These are phyloP conservation scores for Boletus speciosus DNA, from an alignment of 768 basidiomycete species.

Conservation along the genomic window DNA sequence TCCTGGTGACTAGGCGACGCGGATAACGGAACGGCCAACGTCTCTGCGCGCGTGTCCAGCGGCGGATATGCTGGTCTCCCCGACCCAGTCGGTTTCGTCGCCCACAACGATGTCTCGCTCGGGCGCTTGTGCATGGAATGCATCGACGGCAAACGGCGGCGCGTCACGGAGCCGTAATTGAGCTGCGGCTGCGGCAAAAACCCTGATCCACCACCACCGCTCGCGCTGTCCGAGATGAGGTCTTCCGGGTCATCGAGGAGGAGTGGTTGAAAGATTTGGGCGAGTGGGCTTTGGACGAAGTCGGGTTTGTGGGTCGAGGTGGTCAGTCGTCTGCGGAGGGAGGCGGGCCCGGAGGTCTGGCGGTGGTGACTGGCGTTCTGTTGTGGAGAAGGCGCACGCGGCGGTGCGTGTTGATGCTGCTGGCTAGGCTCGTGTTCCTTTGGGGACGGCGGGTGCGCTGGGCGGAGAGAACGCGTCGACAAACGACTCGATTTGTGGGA, in stretches of 20 bases:
- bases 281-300: slow-evolving; percentile 51
- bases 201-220: slow-evolving; percentile 5
- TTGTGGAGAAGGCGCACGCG: slow-evolving; percentile 7
- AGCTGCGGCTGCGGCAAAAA: slow-evolving; percentile 11
- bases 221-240: slow-evolving; percentile 19
- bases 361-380: slow-evolving; percentile 7
- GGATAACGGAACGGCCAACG: slow-evolving; percentile 19
- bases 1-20: slow-evolving; percentile 25
- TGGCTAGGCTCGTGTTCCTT: slow-evolving; percentile 18
- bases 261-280: slow-evolving; percentile 71
- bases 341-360: slow-evolving; percentile 12
- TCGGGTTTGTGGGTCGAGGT: slow-evolving; percentile 23
- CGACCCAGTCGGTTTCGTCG: neutral
- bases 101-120: slow-evolving; percentile 11
- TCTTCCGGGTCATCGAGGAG: slow-evolving; percentile 47
- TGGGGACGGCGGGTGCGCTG: slow-evolving; percentile 16
- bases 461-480: slow-evolving; percentile 27
- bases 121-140: slow-evolving; percentile 18
- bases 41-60: slow-evolving; percentile 26
- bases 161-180: slow-evolving; percentile 40
- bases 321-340: slow-evolving; percentile 18
- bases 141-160: slow-evolving; percentile 38
- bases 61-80: slow-evolving; percentile 14
- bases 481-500: slow-evolving; percentile 34
- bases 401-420: neutral